Evolutionary conservation across 208 protist genomes (phyloP).

Genomic region (Leptomonas pyrrhocoris): DNA sequence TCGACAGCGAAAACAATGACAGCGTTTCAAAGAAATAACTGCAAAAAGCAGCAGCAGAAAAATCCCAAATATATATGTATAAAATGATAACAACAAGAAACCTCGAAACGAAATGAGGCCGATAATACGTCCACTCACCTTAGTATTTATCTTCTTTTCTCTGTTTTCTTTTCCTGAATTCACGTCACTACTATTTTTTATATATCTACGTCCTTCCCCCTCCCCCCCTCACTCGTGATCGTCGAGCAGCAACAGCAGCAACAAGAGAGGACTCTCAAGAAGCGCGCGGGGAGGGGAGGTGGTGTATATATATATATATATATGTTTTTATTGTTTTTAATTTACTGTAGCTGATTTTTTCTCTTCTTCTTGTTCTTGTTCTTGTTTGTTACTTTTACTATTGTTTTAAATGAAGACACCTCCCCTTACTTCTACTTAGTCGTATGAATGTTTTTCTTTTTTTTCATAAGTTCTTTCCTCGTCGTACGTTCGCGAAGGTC

Average conservation of each 20-base stretch:
- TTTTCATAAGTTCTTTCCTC: too few relatives aligned
- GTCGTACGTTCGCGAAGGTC: background rate
- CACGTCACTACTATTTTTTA: too few relatives aligned
- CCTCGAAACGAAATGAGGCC: background rate
- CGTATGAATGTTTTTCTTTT: background rate
- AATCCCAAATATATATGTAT: background rate
- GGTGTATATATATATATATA: background rate
- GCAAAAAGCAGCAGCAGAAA: too few relatives aligned
- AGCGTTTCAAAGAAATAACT: constrained; percentile 9
- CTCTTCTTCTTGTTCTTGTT: too few relatives aligned
- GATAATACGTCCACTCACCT: constrained; percentile 2
- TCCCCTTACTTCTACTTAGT: constrained; percentile 13
- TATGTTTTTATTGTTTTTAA: too few relatives aligned
- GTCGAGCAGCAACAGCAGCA: too few relatives aligned
- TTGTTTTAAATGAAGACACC: constrained; percentile 6
- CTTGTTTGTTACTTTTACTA: too few relatives aligned
- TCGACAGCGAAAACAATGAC: background rate
- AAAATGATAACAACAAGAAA: background rate
- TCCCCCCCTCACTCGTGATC: too few relatives aligned
- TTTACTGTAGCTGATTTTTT: background rate
- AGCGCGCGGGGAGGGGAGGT: too few relatives aligned
- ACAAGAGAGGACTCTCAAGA: too few relatives aligned
- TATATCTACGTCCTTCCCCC: too few relatives aligned
- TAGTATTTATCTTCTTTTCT: constrained; percentile 1
- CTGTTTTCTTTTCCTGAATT: constrained; percentile 6